Evolutionary conservation across 495 filamentous ascomycete species (phyloP).

Genomic region (Friedmanniomyces endolithicus): DNA sequence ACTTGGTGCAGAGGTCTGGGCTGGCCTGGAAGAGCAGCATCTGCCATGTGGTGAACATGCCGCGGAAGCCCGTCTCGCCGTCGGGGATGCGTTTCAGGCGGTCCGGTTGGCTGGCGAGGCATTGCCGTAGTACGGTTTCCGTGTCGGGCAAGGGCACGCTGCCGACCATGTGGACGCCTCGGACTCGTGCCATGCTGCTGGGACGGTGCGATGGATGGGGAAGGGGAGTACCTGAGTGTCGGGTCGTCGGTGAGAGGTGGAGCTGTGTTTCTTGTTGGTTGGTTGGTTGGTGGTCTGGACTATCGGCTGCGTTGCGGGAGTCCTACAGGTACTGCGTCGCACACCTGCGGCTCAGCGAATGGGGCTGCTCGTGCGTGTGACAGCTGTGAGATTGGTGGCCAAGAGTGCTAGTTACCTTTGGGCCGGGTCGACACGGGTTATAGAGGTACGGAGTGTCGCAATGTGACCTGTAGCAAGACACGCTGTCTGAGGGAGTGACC

Average conservation of each 20-base stretch:
- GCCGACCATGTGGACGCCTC: slow-evolving; percentile 26
- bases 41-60: slow-evolving; percentile 31
- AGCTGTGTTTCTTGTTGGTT: no score
- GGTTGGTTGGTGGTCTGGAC: no score
- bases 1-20: slow-evolving; percentile 6
- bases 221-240: background rate
- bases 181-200: slow-evolving; percentile 5
- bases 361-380: background rate
- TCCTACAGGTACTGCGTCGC: background rate
- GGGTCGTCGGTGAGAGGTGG: background rate
- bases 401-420: background rate
- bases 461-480: background rate
- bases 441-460: background rate
- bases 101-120: slow-evolving; percentile 22
- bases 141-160: slow-evolving; percentile 28
- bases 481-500: no score
- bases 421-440: background rate
- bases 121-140: slow-evolving; percentile 25
- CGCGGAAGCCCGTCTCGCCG: slow-evolving; percentile 33
- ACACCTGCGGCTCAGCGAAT: background rate
- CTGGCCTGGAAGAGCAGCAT: slow-evolving; percentile 24
- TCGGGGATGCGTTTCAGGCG: slow-evolving; percentile 32
- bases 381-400: background rate
- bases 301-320: no score
- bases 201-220: no score